These are phyloP conservation scores for Aspergillus sp. DNA, from an alignment of 2,329 filamentous ascomycete species.

Conservation along the genomic window DNA sequence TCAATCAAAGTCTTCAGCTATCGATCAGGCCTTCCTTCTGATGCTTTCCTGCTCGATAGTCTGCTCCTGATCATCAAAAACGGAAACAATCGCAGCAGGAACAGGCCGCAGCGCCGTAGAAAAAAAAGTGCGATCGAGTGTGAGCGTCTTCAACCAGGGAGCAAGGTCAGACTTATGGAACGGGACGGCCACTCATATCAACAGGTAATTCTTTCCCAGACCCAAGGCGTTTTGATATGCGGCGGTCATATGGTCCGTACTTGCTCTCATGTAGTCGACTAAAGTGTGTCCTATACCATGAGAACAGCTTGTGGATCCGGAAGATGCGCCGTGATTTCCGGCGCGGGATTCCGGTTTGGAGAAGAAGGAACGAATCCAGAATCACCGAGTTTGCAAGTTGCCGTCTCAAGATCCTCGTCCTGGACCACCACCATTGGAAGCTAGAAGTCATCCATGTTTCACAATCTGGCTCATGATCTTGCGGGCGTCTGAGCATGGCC, in stretches of 20 bases:
- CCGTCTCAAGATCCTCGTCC: slow-evolving; percentile 5
- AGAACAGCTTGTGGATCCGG: slow-evolving; percentile 5
- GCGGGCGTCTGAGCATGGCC: too few relatives aligned
- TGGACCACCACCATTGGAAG: slow-evolving; percentile 7
- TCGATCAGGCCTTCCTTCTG: too few relatives aligned
- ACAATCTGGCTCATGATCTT: too few relatives aligned
- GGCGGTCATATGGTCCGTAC: slow-evolving; percentile 11
- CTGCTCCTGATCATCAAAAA: too few relatives aligned
- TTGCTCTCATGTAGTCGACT: slow-evolving; percentile 15
- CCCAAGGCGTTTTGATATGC: slow-evolving; percentile 16
- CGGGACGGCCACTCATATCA: slow-evolving; percentile 16
- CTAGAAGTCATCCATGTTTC: too few relatives aligned
- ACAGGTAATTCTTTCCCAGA: slow-evolving; percentile 16
- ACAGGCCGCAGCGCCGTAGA: too few relatives aligned
- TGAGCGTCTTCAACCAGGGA: too few relatives aligned
- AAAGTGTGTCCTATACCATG: slow-evolving; percentile 19
- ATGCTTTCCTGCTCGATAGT: too few relatives aligned
- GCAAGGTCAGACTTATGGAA: too few relatives aligned
- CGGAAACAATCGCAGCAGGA: too few relatives aligned
- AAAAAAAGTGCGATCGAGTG: too few relatives aligned
- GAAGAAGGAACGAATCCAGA: slow-evolving; percentile 5
- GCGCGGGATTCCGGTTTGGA: slow-evolving; percentile 4
- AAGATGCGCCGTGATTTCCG: slow-evolving; percentile 5
- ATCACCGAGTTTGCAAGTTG: slow-evolving; percentile 3
- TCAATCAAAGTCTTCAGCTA: too few relatives aligned